Evolutionary conservation across 441 rosid species (phyloP), one percentile per base, ranked within the genome.

Genomic region (Corymbia calophylla): DNA sequence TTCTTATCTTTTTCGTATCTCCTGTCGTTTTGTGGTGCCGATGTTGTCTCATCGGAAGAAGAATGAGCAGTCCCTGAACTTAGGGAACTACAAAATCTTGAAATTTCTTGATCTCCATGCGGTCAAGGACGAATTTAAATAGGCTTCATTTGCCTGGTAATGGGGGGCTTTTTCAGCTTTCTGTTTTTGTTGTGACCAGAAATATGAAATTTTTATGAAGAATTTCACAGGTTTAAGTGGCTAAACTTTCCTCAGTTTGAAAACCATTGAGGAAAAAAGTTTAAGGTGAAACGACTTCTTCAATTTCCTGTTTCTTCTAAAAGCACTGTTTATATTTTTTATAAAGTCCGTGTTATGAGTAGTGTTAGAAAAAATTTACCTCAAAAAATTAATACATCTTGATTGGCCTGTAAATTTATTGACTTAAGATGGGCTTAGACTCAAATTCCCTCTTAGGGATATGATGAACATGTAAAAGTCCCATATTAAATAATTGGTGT

Each of bases 341-440:
- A 39, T 39, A 39, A 70, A 70, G 81, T 1, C 3, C 2, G 47
- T 35, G 4, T 70, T 32, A 1, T 19, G 17, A 21, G 4, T 14
- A 16, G 73, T 31, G 2, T 66, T 31, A 1, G 1, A 0, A 66
- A 66, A 31, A 0, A 31, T 10, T 66, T 21, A 7, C 6, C 0
- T 66, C 0, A 0, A n/a, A 31, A 0, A 66, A 66, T 8, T 66
- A n/a, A 16, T 16, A 14, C 29, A 29, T 29, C 35, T 62, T 14
- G 14, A 62, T 13, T 62, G 8, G 0, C 17, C 1, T 3, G 0
- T 62, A 29, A 62, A 62, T 62, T 62, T 0, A 29, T 29, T 1
- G 0, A 39, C 44, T 39, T 39, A 39, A 39, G 44, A 39, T 39
- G 44, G 44, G 44, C 44, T 39, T 1, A 8, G 1, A 23, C 2